phyloP scores from a whole-genome alignment of 202 grass and related monocot genomes.

The Schoenoplectus triqueter region DNA sequence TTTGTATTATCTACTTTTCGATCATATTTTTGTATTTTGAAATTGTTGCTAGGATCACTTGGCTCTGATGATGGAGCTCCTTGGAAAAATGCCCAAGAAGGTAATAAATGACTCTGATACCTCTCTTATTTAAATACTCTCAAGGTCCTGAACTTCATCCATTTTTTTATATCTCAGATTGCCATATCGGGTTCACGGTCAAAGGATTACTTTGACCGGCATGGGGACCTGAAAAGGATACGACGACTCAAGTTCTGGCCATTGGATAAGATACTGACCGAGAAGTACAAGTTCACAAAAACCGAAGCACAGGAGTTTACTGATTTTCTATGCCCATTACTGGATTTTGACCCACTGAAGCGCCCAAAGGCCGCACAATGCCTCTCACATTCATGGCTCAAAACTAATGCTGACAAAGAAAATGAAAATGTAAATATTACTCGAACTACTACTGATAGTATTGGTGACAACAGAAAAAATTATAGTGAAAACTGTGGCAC shows the following conservation, averaged over 20 bases:
- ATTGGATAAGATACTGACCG: conserved; percentile 68
- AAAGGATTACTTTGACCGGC: conserved; percentile 95
- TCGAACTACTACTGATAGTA: conserved; percentile 48
- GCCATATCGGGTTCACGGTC: conserved; percentile 72
- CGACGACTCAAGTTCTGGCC: conserved; percentile 73
- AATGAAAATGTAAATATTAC: conserved; percentile 45
- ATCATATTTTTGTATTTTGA: conserved; percentile 18
- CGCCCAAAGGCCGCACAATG: conserved; percentile 79
- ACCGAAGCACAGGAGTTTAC: conserved; percentile 64
- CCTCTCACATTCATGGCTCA: conserved; percentile 87
- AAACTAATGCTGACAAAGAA: conserved; percentile 42
- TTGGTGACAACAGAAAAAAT: conserved; percentile 36
- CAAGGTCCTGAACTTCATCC: conserved; percentile 20
- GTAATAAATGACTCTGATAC: conserved; percentile 43
- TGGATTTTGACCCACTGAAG: conserved; percentile 88
- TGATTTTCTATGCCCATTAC: conserved; percentile 70
- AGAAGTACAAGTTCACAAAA: conserved; percentile 77
- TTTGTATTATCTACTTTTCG: neutral
- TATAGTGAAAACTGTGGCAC: conserved; percentile 34
- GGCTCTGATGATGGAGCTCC: conserved; percentile 97
- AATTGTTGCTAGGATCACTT: conserved; percentile 78
- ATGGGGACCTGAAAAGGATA: conserved; percentile 92
- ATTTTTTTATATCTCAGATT: conserved; percentile 53
- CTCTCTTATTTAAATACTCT: conserved; percentile 22
- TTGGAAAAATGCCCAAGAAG: conserved; percentile 93